Conservation (phyloP, 1,284 basidiomycete species). For the Vanrija sp. region DNA sequence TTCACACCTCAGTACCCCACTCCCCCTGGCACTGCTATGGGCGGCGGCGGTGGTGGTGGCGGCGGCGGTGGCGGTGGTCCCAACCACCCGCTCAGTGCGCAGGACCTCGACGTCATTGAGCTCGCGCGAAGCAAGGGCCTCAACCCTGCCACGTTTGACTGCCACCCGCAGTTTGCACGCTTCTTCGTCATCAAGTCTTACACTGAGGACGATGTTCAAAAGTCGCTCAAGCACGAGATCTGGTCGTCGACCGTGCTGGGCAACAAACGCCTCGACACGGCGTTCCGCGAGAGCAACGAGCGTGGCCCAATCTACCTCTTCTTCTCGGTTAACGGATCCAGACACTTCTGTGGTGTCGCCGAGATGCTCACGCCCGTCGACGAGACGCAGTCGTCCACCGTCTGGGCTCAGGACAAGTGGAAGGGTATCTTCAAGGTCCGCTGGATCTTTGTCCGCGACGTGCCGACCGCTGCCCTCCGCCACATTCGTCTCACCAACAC, state of each 20-base stretch:
- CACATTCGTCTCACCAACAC: constrained; percentile 67
- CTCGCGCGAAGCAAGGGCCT: constrained; percentile 83
- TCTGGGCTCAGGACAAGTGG: constrained; percentile 98
- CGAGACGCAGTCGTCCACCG: constrained; percentile 57
- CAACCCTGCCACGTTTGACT: constrained; percentile 81
- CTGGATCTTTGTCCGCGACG: constrained; percentile 93
- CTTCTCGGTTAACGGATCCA: constrained; percentile 93
- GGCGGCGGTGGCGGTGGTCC: background rate
- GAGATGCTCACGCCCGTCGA: constrained; percentile 81
- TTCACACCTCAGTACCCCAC: constrained; percentile 17
- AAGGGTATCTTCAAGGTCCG: constrained; percentile 93
- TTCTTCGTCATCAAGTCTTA: constrained; percentile 98
- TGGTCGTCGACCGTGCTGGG: constrained; percentile 95
- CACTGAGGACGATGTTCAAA: constrained; percentile 96
- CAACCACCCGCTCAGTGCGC: constrained; percentile 10
- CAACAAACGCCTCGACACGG: constrained; percentile 91
- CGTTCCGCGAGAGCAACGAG: constrained; percentile 81
- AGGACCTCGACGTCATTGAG: constrained; percentile 69
- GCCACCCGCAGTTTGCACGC: constrained; percentile 69
- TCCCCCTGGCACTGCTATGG: background rate
- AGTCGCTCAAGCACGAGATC: constrained; percentile 92
- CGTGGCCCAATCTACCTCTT: constrained; percentile 91
- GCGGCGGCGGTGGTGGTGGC: background rate
- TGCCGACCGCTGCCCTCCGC: constrained; percentile 64
- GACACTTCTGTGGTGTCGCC: constrained; percentile 95